Conservation (phyloP, 805 yeast genomes). For the Cyberlindnera xylosilytica region DNA sequence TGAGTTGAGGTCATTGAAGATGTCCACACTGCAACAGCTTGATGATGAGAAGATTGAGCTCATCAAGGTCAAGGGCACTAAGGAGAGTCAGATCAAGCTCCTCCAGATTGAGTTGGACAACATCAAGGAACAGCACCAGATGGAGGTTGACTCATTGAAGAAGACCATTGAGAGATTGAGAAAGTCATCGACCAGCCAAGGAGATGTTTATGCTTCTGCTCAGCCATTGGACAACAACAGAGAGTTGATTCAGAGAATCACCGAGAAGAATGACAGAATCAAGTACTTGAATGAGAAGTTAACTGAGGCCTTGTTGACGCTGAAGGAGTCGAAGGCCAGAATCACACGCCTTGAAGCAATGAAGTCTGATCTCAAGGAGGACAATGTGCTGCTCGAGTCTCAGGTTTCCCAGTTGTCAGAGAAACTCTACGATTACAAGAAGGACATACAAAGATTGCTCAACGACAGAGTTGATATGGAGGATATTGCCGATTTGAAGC, state of each 20-base stretch:
- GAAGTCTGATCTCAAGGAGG: conserved; percentile 28
- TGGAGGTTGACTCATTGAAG: conserved; percentile 34
- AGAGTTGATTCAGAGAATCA: conserved; percentile 28
- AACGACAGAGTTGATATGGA: conserved; percentile 8
- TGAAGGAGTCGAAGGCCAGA: conserved; percentile 28
- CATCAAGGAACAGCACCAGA: conserved; percentile 33
- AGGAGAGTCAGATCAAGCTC: conserved; percentile 37
- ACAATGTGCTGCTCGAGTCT: conserved; percentile 32
- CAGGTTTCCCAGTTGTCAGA: conserved; percentile 29
- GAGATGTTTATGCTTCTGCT: conserved; percentile 1
- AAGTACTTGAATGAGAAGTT: conserved; percentile 24
- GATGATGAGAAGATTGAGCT: conserved; percentile 37
- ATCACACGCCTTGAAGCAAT: conserved; percentile 32
- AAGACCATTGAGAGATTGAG: conserved; percentile 20
- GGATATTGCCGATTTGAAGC: conserved; percentile 16
- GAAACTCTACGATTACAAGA: conserved; percentile 31
- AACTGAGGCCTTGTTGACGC: conserved; percentile 26
- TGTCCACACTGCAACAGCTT: conserved; percentile 29
- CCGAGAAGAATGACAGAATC: conserved; percentile 24
- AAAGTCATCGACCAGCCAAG: conserved; percentile 8
- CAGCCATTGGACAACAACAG: conserved; percentile 11
- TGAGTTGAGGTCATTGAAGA: conserved; percentile 33
- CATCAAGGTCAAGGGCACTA: conserved; percentile 33
- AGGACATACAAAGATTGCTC: conserved; percentile 18
- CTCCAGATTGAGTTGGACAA: conserved; percentile 38